These are phyloP conservation scores for Sporothrix mexicana DNA, from an alignment of 2,329 filamentous ascomycete genomes.

Conservation along the genomic window DNA sequence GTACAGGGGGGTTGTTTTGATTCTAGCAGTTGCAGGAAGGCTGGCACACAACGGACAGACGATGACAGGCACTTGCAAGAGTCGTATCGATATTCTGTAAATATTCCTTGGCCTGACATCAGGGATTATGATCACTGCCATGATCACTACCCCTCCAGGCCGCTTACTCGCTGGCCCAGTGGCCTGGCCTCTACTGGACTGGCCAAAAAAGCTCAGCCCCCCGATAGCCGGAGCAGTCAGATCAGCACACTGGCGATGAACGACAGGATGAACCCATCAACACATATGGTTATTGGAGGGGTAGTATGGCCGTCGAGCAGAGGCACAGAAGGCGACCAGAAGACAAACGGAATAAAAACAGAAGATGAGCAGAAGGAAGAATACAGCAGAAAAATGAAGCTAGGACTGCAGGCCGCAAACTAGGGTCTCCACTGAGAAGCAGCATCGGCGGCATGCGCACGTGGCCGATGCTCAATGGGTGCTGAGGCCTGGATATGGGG, in stretches of 20 bases:
- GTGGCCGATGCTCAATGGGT: conserved; percentile 46
- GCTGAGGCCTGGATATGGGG: conserved; percentile 29
- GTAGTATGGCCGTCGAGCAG: not conserved
- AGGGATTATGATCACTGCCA: not conserved
- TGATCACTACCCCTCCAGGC: conserved; percentile 12
- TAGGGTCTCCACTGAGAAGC: conserved; percentile 41
- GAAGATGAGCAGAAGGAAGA: conserved; percentile 38
- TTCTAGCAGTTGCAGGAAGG: not conserved
- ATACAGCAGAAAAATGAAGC: conserved; percentile 34
- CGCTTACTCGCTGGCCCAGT: not conserved
- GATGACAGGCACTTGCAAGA: no score
- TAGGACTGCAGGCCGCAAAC: conserved; percentile 40
- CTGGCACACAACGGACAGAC: not conserved
- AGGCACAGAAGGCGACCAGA: not conserved
- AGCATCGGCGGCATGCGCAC: conserved; percentile 42
- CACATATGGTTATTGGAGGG: not conserved
- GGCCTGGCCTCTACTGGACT: not conserved
- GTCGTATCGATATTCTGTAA: no score
- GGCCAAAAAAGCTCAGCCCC: not conserved
- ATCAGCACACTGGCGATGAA: conserved; percentile 8
- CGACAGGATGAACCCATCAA: not conserved
- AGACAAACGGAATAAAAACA: conserved; percentile 11
- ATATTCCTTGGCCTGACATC: not conserved
- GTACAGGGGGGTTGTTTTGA: conserved; percentile 13
- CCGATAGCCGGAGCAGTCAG: conserved; percentile 12